These are phyloP conservation scores for Crithidia acanthocephali DNA, from an alignment of 208 protist species.

Conservation along the genomic window DNA sequence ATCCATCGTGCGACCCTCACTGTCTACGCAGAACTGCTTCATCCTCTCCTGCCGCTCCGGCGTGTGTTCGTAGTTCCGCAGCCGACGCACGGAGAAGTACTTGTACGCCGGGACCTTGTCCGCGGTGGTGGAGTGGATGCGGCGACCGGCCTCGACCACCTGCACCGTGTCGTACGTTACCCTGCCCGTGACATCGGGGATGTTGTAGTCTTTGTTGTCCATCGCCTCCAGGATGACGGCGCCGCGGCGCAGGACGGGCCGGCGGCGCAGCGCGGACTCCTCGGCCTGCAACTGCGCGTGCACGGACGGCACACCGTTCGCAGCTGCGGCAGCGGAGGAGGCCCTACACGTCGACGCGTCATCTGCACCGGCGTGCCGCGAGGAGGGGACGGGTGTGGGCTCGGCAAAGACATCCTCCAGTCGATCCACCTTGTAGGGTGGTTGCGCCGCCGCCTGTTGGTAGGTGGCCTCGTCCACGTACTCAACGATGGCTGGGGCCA, in stretches of 20 bases:
- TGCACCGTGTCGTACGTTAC: conserved; percentile 63
- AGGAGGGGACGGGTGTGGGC: neutral
- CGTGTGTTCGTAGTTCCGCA: conserved; percentile 42
- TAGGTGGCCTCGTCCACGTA: conserved; percentile 20
- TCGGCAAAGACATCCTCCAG: conserved; percentile 17
- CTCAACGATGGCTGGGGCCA: conserved; percentile 58
- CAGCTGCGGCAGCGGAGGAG: neutral
- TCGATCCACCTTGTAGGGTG: conserved; percentile 17
- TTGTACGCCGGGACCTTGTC: conserved; percentile 48
- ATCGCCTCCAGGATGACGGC: conserved; percentile 79
- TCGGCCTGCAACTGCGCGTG: conserved; percentile 39
- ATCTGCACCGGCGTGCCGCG: neutral
- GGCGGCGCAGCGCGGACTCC: conserved; percentile 19
- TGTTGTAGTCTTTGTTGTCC: conserved; percentile 72
- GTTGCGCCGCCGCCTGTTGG: neutral
- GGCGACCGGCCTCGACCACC: conserved; percentile 55
- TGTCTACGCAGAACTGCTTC: conserved; percentile 29
- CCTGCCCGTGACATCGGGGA: conserved; percentile 58
- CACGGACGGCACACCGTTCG: conserved; percentile 13
- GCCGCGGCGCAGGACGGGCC: conserved; percentile 41
- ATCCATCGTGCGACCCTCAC: conserved; percentile 43
- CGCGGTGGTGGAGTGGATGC: conserved; percentile 42
- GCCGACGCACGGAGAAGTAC: conserved; percentile 69
- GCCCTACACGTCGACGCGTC: neutral
- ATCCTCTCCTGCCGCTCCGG: conserved; percentile 30